These are phyloP conservation scores for Excoecaria agallocha DNA, from an alignment of 345 rosid species.

Conservation along the genomic window DNA sequence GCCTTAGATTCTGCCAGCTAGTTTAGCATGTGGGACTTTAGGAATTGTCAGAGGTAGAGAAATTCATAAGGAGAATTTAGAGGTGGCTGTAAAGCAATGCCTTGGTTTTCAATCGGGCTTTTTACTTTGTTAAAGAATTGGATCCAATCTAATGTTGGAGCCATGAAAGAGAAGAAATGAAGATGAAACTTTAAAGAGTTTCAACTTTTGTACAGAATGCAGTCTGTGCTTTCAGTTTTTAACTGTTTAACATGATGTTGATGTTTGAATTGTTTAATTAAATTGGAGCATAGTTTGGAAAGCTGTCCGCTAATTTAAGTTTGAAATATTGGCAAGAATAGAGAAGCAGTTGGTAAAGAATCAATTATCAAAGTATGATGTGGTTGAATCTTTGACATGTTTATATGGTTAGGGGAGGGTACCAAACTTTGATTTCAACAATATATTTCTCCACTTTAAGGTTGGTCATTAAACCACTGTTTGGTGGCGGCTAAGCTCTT, in stretches of 20 bases:
- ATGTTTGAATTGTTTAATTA: constrained; percentile 3
- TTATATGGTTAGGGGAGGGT: constrained; percentile 10
- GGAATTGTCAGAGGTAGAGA: constrained; percentile 21
- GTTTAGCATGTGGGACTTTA: constrained; percentile 13
- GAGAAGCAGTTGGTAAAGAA: too few relatives aligned
- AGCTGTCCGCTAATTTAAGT: neutral
- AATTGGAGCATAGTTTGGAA: too few relatives aligned
- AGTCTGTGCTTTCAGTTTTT: neutral
- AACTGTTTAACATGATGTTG: neutral
- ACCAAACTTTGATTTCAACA: constrained; percentile 26
- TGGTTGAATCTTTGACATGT: neutral
- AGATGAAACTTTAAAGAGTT: neutral
- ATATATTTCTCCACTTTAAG: constrained; percentile 1
- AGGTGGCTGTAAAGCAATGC: constrained; percentile 24
- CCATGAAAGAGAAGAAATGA: constrained; percentile 20
- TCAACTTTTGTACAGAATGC: constrained; percentile 19
- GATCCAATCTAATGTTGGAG: constrained; percentile 38
- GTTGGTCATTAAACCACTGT: neutral
- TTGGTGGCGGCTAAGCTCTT: constrained; percentile 24
- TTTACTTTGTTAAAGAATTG: constrained; percentile 17
- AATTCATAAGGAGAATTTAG: constrained; percentile 2
- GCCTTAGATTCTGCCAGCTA: neutral
- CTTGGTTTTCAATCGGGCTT: neutral
- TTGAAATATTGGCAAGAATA: neutral
- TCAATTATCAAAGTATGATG: neutral